Evolutionary conservation across 805 yeast species (phyloP), one percentile per base, ranked within the genome.

Genomic region (Lipomyces oligophaga): DNA sequence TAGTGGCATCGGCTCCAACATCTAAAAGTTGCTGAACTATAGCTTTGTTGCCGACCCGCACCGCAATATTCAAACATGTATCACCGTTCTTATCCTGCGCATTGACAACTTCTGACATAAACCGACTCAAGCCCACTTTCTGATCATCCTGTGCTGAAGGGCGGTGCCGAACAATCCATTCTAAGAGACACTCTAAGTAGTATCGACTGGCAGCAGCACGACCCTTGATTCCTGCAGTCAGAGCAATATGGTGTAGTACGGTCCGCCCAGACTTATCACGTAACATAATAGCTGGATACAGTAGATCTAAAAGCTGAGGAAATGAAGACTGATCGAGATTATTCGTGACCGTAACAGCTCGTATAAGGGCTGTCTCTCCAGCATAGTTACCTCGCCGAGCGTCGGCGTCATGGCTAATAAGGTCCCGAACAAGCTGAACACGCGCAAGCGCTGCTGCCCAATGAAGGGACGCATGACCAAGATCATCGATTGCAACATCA

Each of bases 391-490:
- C 77, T 32, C 88, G 68, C 6, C 79, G 73, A 32, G 90, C 74
- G 51, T 77, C 75, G 0, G 94, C 81, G 11, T 86, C 85, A 35
- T 75, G 71, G 32, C 75, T 69, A 25, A 93, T 82, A 13, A 86
- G 72, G 32, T 80, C 80, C 35, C 71, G 77, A 2, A 87, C 90
- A 41, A 89, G 72, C 2, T 79, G 69, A 1, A 81, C 67, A 47
- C 86, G 79, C 0, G 95, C 97, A 63, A 93, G 74, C 0, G 97
- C 85, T 13, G 97, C 81, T 3, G 97, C 94, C 94, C 97, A 85
- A 66, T 93, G 99, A 47, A 93, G 72, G 0, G 96, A 87, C 0
- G 96, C 83, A 62, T 93, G 93, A 0, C 97, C 97, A 47, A 83
- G 79, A 58, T 85, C 94, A 66, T 94, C 99, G 36, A 94, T 85